Evolutionary conservation across 768 basidiomycete genomes (phyloP).

Genomic region (Lactarius tabidus): DNA sequence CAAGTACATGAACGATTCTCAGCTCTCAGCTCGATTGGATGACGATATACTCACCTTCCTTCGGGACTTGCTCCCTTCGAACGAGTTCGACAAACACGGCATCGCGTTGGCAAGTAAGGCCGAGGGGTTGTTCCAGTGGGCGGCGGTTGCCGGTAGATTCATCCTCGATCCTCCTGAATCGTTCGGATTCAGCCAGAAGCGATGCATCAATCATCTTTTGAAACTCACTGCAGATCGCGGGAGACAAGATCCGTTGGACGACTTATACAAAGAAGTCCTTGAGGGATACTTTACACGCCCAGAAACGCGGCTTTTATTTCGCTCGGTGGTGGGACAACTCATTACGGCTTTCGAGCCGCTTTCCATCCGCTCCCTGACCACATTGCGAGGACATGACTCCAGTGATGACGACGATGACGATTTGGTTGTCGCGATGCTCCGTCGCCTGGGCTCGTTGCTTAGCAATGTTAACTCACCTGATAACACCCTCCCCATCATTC

Average conservation of each 20-base stretch:
- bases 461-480: no score
- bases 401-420: no score
- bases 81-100: no score
- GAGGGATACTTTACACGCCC: background rate
- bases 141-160: background rate
- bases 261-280: constrained; percentile 2
- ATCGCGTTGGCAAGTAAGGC: no score
- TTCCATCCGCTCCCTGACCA: background rate
- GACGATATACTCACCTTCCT: background rate
- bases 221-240: background rate
- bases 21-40: background rate
- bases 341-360: background rate
- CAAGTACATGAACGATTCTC: background rate
- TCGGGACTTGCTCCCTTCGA: background rate
- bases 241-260: background rate
- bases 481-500: no score
- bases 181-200: no score
- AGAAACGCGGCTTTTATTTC: background rate
- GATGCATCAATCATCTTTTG: background rate
- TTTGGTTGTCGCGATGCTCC: no score
- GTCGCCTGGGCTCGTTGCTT: no score
- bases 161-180: no score
- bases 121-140: background rate
- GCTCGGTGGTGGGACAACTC: constrained; percentile 1
- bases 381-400: no score